phyloP scores from a whole-genome alignment of 192 early-diverging fungal genomes.

The Coemansia sp. region DNA sequence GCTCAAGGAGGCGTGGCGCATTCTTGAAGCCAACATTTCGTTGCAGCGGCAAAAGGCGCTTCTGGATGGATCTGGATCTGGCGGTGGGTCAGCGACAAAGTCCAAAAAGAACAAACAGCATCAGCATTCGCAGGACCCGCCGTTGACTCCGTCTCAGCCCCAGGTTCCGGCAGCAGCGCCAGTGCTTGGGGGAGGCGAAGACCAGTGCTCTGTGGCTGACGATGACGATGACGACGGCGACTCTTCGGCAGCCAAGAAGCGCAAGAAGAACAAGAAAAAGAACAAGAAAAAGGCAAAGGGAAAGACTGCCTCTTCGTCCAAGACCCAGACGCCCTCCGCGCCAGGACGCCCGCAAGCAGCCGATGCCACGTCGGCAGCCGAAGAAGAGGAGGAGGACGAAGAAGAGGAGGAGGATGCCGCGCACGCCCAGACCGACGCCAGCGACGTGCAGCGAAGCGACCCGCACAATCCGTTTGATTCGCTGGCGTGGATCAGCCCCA shows the following conservation, averaged over 20 bases:
- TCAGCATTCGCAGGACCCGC: background rate
- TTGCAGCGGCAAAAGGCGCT: slow-evolving; percentile 48
- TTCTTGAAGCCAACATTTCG: slow-evolving; percentile 60
- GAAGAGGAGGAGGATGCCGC: slow-evolving; percentile 3
- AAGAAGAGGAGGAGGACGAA: slow-evolving; percentile 20
- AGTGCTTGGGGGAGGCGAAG: background rate
- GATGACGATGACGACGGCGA: slow-evolving; percentile 30
- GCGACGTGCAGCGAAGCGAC: slow-evolving; percentile 1
- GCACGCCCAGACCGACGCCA: background rate
- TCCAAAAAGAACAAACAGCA: background rate
- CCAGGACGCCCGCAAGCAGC: background rate
- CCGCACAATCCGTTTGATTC: slow-evolving; percentile 46
- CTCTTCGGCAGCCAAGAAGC: slow-evolving; percentile 28
- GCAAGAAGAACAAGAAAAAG: slow-evolving; percentile 50
- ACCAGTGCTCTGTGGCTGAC: slow-evolving; percentile 7
- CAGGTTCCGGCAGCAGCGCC: too few species aligned
- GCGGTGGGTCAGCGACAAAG: background rate
- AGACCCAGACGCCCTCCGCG: background rate
- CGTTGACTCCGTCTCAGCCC: background rate
- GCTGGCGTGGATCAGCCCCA: slow-evolving; percentile 14
- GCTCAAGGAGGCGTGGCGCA: slow-evolving; percentile 71
- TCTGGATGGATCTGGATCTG: slow-evolving; percentile 18
- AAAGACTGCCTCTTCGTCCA: background rate
- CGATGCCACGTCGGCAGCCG: background rate
- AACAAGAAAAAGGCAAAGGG: slow-evolving; percentile 42